phyloP scores from a whole-genome alignment of 2,329 filamentous ascomycete genomes.

The Domatiomyces catenatus region DNA sequence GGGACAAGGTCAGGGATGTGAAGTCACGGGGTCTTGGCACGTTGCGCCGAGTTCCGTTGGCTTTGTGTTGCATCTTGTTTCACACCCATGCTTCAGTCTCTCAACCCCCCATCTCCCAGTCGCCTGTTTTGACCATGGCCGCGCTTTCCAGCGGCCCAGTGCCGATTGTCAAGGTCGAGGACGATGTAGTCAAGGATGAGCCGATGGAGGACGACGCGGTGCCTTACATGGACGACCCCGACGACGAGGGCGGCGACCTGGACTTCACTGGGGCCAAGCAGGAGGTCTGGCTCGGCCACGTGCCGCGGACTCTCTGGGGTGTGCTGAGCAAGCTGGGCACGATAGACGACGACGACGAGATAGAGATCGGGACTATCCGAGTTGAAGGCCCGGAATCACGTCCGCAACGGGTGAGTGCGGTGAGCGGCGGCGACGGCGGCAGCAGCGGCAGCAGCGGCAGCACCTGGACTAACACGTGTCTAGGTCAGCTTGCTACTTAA shows the following conservation, averaged over 20 bases:
- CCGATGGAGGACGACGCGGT: conserved; percentile 10
- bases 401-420: conserved; percentile 29
- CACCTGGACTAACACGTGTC: conserved; percentile 27
- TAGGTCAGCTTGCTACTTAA: conserved; percentile 55
- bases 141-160: not conserved
- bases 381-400: conserved; percentile 41
- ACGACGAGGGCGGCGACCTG: conserved; percentile 52
- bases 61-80: not conserved
- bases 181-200: conserved; percentile 13
- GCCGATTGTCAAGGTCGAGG: conserved; percentile 10
- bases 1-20: no score
- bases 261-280: conserved; percentile 39
- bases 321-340: conserved; percentile 54
- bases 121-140: not conserved
- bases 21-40: no score
- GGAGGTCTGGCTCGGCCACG: conserved; percentile 54
- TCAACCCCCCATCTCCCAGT: not conserved
- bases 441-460: not conserved
- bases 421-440: not conserved
- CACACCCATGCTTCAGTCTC: not conserved
- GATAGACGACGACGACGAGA: conserved; percentile 65
- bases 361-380: conserved; percentile 61
- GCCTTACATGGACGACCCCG: conserved; percentile 32
- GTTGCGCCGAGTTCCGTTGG: not conserved
- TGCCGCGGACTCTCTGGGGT: conserved; percentile 69